Conservation (phyloP, 2,329 filamentous ascomycete species). For the Aspergillus sp. region DNA sequence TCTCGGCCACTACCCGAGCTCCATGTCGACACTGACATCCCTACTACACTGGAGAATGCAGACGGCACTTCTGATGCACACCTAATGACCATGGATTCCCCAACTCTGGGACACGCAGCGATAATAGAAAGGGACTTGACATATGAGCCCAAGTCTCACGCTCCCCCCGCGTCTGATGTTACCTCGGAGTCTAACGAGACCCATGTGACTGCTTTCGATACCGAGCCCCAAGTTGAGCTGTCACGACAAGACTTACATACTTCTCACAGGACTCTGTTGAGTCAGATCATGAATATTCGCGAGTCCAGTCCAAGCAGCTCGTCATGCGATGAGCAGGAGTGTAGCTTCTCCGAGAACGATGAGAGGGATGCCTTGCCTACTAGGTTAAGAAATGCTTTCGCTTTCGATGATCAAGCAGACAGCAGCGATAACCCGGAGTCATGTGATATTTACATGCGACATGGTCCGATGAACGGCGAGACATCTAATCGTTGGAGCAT, state of each 20-base stretch:
- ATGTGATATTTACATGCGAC: slow-evolving; percentile 23
- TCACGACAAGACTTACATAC: slow-evolving; percentile 35
- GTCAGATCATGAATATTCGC: slow-evolving; percentile 52
- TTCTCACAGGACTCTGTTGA: slow-evolving; percentile 47
- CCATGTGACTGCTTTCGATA: slow-evolving; percentile 64
- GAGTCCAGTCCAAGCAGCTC: slow-evolving; percentile 47
- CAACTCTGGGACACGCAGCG: slow-evolving; percentile 42
- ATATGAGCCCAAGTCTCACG: slow-evolving; percentile 8
- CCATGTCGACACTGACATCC: slow-evolving; percentile 29
- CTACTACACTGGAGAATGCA: slow-evolving; percentile 11
- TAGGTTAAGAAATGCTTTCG: slow-evolving; percentile 53
- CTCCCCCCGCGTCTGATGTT: slow-evolving; percentile 45
- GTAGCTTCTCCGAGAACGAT: slow-evolving; percentile 49
- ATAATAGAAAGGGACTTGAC: slow-evolving; percentile 13
- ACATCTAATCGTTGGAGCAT: slow-evolving; percentile 45
- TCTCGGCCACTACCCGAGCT: slow-evolving; percentile 25
- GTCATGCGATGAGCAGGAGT: slow-evolving; percentile 42
- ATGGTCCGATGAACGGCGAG: slow-evolving; percentile 23
- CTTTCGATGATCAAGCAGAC: slow-evolving; percentile 37
- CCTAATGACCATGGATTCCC: slow-evolving; percentile 43
- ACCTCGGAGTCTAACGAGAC: slow-evolving; percentile 64
- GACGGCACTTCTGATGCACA: slow-evolving; percentile 12
- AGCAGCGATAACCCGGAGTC: slow-evolving; percentile 35
- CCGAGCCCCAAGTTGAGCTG: slow-evolving; percentile 67
- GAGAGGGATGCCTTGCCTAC: slow-evolving; percentile 59